Evolutionary conservation across 768 basidiomycete species (phyloP).

Genomic region (Cyclocybe cylindracea): DNA sequence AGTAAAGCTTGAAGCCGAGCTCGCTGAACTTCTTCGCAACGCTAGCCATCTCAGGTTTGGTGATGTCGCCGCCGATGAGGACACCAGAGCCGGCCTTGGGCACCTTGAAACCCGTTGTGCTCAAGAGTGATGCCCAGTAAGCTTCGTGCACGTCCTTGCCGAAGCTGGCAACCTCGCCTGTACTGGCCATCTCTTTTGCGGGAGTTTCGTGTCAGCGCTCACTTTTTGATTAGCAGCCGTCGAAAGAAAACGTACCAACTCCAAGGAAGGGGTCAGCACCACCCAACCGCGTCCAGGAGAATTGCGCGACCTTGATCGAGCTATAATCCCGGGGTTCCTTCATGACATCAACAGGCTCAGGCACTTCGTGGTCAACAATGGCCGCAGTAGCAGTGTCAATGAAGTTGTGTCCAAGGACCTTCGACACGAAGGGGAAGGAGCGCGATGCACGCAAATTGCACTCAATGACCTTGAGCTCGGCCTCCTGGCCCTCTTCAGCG

Average conservation of each 20-base stretch:
- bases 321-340: constrained; percentile 85
- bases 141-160: constrained; percentile 94
- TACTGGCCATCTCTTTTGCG: constrained; percentile 90
- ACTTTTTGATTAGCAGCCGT: not conserved
- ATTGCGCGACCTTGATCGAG: constrained; percentile 96
- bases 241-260: constrained; percentile 62
- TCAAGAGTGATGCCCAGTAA: constrained; percentile 93
- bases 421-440: constrained; percentile 99
- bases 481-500: constrained; percentile 50
- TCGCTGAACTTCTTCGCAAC: constrained; percentile 81
- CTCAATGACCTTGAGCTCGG: constrained; percentile 94
- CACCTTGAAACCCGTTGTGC: constrained; percentile 93
- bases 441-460: constrained; percentile 98
- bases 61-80: constrained; percentile 88
- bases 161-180: constrained; percentile 96
- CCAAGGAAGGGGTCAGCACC: constrained; percentile 98
- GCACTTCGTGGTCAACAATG: constrained; percentile 83
- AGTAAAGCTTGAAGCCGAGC: constrained; percentile 95
- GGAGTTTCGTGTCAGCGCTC: constrained; percentile 4
- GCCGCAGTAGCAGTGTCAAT: constrained; percentile 91
- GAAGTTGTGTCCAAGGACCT: constrained; percentile 97
- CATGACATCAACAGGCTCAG: constrained; percentile 92
- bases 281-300: constrained; percentile 95
- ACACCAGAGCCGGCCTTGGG: constrained; percentile 85
- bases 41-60: constrained; percentile 81